These are phyloP conservation scores for Nymphaea colorata DNA, from an alignment of 164 flowering plant genomes.

Conservation along the genomic window DNA sequence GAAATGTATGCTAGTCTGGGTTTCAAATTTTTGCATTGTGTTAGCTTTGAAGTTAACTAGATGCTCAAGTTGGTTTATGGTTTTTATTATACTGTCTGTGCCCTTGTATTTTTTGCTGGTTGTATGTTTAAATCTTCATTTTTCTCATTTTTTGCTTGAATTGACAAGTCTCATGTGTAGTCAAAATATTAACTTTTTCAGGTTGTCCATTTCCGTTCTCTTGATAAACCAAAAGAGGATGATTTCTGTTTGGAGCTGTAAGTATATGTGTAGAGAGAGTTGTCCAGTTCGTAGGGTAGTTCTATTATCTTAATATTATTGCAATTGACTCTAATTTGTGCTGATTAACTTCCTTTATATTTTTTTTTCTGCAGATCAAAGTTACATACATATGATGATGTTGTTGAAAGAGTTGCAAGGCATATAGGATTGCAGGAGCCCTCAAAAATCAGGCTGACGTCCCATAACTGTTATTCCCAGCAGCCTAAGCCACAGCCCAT, in stretches of 20 bases:
- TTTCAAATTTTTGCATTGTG: no score
- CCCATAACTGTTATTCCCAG: conserved; percentile 70
- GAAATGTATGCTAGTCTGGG: no score
- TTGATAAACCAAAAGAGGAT: conserved; percentile 61
- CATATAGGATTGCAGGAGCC: conserved; percentile 72
- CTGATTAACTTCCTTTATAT: conserved; percentile 1
- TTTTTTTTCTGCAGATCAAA: conserved; percentile 34
- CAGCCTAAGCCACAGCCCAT: conserved; percentile 65
- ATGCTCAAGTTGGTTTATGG: no score
- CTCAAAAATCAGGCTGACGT: conserved; percentile 67
- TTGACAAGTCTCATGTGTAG: no score
- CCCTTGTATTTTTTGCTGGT: no score
- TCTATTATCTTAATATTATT: background rate
- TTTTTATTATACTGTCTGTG: no score
- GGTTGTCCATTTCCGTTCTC: conserved; percentile 57
- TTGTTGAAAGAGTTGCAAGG: conserved; percentile 64
- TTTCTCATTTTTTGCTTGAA: no score
- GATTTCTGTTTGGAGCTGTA: conserved; percentile 59
- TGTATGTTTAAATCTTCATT: no score
- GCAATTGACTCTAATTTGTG: background rate
- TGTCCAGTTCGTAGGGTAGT: background rate
- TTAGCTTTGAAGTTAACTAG: no score
- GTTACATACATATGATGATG: conserved; percentile 67
- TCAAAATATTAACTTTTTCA: conserved; percentile 8
- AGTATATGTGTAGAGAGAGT: conserved; percentile 6